These are phyloP conservation scores for Fonsecaea pugnacius DNA, from an alignment of 2,329 filamentous ascomycete genomes.

Conservation along the genomic window DNA sequence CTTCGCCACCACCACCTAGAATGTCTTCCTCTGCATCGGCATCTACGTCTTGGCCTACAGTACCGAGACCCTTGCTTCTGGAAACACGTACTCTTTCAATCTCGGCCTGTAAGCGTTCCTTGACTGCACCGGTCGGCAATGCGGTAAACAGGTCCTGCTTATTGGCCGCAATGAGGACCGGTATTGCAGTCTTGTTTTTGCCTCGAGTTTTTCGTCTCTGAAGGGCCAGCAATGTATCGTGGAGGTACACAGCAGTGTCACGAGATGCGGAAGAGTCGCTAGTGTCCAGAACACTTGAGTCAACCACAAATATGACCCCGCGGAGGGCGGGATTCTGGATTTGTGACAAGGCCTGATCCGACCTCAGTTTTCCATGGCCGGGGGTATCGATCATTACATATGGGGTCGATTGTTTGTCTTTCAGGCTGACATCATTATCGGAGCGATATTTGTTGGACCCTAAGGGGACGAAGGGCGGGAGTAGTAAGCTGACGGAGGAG, in stretches of 20 bases:
- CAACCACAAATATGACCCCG: slow-evolving; percentile 85
- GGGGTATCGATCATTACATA: slow-evolving; percentile 72
- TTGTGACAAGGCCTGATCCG: slow-evolving; percentile 63
- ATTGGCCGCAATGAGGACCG: slow-evolving; percentile 86
- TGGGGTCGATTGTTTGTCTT: slow-evolving; percentile 50
- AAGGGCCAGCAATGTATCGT: slow-evolving; percentile 81
- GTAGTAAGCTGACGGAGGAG: slow-evolving; percentile 59
- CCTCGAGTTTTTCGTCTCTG: slow-evolving; percentile 67
- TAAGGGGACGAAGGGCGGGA: slow-evolving; percentile 58
- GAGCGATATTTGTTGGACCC: slow-evolving; percentile 68
- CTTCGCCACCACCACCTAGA: slow-evolving; percentile 80
- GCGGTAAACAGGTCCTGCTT: slow-evolving; percentile 96
- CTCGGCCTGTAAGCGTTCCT: slow-evolving; percentile 75
- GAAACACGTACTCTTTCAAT: slow-evolving; percentile 76
- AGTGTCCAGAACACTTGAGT: slow-evolving; percentile 69
- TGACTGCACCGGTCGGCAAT: slow-evolving; percentile 76
- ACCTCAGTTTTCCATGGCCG: slow-evolving; percentile 90
- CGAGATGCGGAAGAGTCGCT: slow-evolving; percentile 57
- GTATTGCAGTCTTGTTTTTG: slow-evolving; percentile 61
- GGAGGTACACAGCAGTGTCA: slow-evolving; percentile 79
- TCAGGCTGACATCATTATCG: slow-evolving; percentile 67
- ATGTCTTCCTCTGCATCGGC: slow-evolving; percentile 74
- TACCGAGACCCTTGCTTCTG: slow-evolving; percentile 73
- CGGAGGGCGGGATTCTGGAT: slow-evolving; percentile 55
- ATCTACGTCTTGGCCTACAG: slow-evolving; percentile 45